Evolutionary conservation across 225 moss, liverwort and hornwort genomes (phyloP), one percentile per base, ranked within the genome.

Genomic region (Polytrichum commune): DNA sequence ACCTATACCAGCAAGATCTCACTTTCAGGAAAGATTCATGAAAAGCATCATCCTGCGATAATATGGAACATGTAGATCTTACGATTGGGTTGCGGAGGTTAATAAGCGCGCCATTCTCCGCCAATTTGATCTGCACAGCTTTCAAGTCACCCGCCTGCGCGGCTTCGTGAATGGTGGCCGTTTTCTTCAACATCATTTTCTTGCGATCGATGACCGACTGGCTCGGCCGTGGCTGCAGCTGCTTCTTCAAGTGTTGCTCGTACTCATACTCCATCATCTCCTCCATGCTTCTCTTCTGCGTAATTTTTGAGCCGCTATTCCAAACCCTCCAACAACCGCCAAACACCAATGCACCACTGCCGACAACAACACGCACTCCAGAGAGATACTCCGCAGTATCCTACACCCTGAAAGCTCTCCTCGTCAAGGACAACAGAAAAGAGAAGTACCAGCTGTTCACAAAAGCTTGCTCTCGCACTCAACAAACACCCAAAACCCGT

Each of bases 41-140:
- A 13, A 3, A 46, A 16, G 0, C 3, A 46, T 46, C 46, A 16
- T 23, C 58, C 1, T 10, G n/a, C 0, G 30, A 55, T 6, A 46
- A 16, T 9, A 35, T 9, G 9, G 2, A 35, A 8, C 35, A 9
- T 4, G 46, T 46, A 46, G 28, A 8, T 28, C 82, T 75, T 71
- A 85, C 85, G 5, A 85, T 68, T 28, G 82, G 75, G 57, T 82
- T 85, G 2, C 79, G 70, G 13, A 75, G 66, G 62, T 85, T 85
- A 68, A 85, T 73, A 10, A 85, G 75, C 35, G 72, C 58, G 54
- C 72, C 72, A 66, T 76, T 63, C 57, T 79, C 85, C 29, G 67
- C 66, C 69, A 85, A 53, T 66, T 73, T 73, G 63, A 54, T 25
- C 70, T 71, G 73, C 27, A 85, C 73, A 53, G 9, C 69, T 55